These are phyloP conservation scores for Spiraea crenata DNA, from an alignment of 331 rosid genomes.

Conservation along the genomic window DNA sequence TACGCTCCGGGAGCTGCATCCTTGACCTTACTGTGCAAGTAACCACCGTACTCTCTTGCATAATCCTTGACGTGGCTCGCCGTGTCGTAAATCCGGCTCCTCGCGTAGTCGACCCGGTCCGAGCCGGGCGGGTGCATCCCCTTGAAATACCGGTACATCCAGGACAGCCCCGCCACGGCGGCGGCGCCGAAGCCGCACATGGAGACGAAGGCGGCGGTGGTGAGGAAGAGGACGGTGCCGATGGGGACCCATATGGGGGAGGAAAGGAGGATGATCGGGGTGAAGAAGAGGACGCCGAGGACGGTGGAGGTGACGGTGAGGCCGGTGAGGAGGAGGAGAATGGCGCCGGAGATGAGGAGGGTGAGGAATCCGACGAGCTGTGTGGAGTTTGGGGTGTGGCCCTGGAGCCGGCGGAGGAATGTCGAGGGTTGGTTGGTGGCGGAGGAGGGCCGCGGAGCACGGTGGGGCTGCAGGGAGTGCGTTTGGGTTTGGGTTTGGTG, in stretches of 20 bases:
- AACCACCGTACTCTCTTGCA: constrained; percentile 88
- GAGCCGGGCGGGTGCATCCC: constrained; percentile 88
- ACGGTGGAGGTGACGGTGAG: constrained; percentile 40
- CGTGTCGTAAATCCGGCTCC: constrained; percentile 73
- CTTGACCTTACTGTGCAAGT: constrained; percentile 74
- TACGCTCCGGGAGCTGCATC: constrained; percentile 95
- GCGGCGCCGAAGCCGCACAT: constrained; percentile 45
- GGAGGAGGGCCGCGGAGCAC: background rate
- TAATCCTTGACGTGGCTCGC: constrained; percentile 85
- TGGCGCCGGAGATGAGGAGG: constrained; percentile 52
- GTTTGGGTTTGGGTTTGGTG: constrained; percentile 23
- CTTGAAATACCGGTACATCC: constrained; percentile 67
- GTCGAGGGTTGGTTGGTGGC: constrained; percentile 12
- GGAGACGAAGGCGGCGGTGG: constrained; percentile 39
- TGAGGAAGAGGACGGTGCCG: constrained; percentile 34
- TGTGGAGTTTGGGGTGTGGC: constrained; percentile 52
- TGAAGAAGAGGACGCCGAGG: constrained; percentile 42
- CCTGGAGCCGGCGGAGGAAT: constrained; percentile 45
- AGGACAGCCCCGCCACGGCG: constrained; percentile 41
- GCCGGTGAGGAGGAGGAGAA: constrained; percentile 63
- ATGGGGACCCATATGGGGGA: constrained; percentile 81
- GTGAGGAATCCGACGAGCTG: constrained; percentile 57
- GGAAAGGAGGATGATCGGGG: constrained; percentile 57
- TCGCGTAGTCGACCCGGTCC: constrained; percentile 63
- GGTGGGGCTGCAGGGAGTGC: constrained; percentile 18